Evolutionary conservation across 306 rosid species (phyloP).

Genomic region (Lagenaria siceraria): DNA sequence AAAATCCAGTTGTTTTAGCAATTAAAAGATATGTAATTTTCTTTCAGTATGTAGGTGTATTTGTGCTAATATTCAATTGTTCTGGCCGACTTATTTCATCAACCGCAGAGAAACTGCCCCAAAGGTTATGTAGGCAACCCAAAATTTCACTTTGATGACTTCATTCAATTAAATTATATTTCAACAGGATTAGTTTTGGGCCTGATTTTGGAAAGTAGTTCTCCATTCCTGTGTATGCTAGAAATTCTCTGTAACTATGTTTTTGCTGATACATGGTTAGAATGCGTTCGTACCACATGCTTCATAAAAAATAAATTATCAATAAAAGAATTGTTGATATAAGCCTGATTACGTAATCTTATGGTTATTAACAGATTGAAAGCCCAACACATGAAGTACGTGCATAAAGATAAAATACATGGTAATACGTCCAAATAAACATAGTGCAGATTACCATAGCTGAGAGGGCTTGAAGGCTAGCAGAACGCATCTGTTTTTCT

Average conservation of each 20-base stretch:
- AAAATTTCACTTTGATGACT: not conserved
- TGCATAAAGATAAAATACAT: slow-evolving; percentile 6
- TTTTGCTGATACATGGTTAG: not conserved
- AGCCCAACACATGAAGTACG: not conserved
- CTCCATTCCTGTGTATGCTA: too few relatives aligned
- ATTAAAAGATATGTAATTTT: not conserved
- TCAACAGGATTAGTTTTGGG: not conserved
- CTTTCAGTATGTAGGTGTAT: not conserved
- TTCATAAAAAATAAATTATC: not conserved
- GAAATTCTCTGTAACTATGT: not conserved
- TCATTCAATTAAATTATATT: not conserved
- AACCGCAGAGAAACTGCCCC: not conserved
- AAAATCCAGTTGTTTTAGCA: not conserved
- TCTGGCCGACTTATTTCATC: not conserved
- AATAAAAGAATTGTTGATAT: not conserved
- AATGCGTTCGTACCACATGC: not conserved
- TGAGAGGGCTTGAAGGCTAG: slow-evolving; percentile 76
- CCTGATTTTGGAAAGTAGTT: not conserved
- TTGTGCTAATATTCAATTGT: not conserved
- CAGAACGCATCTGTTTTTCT: slow-evolving; percentile 36
- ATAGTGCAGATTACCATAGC: slow-evolving; percentile 50
- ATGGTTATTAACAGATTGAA: not conserved
- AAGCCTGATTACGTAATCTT: not conserved
- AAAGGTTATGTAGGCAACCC: not conserved
- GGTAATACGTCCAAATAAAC: not conserved